A percentile compares a stretch with the other conserved stretches of the same genome.
Conservation (phyloP, 78 protist genomes). For the Monosiga brevicollis region DNA sequence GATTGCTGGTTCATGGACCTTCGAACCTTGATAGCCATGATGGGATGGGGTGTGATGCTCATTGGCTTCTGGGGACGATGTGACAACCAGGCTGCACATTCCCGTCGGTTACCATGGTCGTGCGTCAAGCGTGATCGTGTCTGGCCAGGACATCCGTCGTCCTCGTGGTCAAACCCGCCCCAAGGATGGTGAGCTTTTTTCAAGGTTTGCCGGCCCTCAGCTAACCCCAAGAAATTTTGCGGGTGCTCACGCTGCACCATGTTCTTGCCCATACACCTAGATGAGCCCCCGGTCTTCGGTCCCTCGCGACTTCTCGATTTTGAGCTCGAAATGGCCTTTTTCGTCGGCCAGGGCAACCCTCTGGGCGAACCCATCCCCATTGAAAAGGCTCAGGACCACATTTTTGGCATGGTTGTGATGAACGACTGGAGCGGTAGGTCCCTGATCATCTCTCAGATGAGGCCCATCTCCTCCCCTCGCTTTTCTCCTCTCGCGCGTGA, state of each 20-base stretch:
- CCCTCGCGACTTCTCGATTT: constrained; percentile 60
- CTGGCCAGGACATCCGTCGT: constrained; percentile 65
- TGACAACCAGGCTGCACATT: constrained; percentile 32
- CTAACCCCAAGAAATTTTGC: too few species aligned
- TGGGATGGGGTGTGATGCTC: not conserved
- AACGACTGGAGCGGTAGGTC: constrained; percentile 82
- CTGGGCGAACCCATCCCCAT: constrained; percentile 67
- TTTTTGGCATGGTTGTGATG: constrained; percentile 79
- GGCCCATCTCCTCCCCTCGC: too few species aligned
- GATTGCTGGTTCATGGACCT: too few species aligned
- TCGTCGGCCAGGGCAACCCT: constrained; percentile 63
- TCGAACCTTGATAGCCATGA: not conserved
- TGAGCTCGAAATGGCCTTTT: constrained; percentile 84
- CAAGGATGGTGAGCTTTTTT: too few species aligned
- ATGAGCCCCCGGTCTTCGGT: constrained; percentile 43
- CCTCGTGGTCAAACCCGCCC: constrained; percentile 78
- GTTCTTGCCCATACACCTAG: too few species aligned
- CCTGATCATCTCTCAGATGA: too few species aligned
- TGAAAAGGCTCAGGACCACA: constrained; percentile 64
- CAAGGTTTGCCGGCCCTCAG: too few species aligned
- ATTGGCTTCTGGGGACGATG: not conserved
- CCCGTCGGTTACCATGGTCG: constrained; percentile 95
- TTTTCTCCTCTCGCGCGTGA: not conserved
- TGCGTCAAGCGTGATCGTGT: constrained; percentile 70
- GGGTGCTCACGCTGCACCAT: too few species aligned